Evolutionary conservation across 805 yeast species (phyloP).

Genomic region (Metschnikowia cerradonensis): DNA sequence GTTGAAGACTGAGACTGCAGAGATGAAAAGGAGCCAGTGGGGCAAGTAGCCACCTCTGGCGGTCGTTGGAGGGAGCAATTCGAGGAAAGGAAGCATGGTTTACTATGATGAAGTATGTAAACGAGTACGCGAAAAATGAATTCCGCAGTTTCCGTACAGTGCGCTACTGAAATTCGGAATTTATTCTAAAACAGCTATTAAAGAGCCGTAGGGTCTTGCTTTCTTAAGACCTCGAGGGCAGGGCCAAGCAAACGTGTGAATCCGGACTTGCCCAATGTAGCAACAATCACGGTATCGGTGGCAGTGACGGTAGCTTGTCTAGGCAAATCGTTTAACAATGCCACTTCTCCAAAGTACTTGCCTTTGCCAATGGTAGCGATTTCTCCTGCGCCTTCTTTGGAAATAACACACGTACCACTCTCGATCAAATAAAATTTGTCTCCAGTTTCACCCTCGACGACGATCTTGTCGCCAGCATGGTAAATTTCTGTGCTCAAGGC

Average conservation of each 20-base stretch:
- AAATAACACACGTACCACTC: slow-evolving; percentile 77
- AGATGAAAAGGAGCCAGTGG: slow-evolving; percentile 46
- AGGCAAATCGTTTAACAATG: slow-evolving; percentile 84
- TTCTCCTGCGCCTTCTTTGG: slow-evolving; percentile 56
- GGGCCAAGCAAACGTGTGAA: slow-evolving; percentile 94
- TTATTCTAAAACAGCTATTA: slow-evolving; percentile 1
- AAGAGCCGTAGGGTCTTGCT: slow-evolving; percentile 71
- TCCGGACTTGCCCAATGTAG: slow-evolving; percentile 87
- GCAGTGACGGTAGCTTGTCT: slow-evolving; percentile 93
- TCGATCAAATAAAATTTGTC: slow-evolving; percentile 48
- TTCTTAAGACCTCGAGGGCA: slow-evolving; percentile 80
- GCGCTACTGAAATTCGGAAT: not conserved
- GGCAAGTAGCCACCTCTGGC: slow-evolving; percentile 53
- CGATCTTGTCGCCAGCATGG: slow-evolving; percentile 67
- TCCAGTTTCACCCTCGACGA: slow-evolving; percentile 74
- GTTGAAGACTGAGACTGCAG: slow-evolving; percentile 89
- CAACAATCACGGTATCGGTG: slow-evolving; percentile 70
- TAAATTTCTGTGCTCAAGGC: slow-evolving; percentile 79
- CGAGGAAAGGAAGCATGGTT: slow-evolving; percentile 17
- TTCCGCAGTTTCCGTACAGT: not conserved
- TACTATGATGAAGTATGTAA: not conserved
- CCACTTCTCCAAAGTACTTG: slow-evolving; percentile 95
- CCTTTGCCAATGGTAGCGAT: slow-evolving; percentile 66
- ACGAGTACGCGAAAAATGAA: not conserved
- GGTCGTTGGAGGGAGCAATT: slow-evolving; percentile 17